These are phyloP conservation scores for Nannochloris sp. DNA, from an alignment of 139 green algal species.

Conservation along the genomic window DNA sequence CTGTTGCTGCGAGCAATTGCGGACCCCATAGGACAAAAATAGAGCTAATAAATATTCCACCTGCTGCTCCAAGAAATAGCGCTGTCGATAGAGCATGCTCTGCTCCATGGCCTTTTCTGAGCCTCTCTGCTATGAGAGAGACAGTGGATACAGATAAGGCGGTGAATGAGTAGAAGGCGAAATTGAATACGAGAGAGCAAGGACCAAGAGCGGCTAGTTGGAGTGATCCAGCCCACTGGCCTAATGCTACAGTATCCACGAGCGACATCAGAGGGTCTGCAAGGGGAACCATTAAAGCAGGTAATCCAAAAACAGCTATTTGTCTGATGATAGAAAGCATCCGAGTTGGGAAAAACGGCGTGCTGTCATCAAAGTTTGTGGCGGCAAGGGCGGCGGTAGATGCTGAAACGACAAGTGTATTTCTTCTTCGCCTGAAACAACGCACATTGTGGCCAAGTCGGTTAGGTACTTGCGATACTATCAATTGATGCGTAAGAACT, in stretches of 20 bases:
- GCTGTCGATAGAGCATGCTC: neutral
- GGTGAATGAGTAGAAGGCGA: conserved; percentile 55
- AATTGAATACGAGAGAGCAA: conserved; percentile 64
- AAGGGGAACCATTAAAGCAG: conserved; percentile 54
- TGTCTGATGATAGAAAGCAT: neutral
- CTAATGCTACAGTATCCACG: conserved; percentile 65
- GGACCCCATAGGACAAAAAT: conserved; percentile 21
- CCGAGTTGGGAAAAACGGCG: no score
- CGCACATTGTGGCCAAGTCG: no score
- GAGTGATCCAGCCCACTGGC: conserved; percentile 29
- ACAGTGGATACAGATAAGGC: conserved; percentile 42
- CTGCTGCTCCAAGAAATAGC: conserved; percentile 5
- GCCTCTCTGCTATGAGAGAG: conserved; percentile 10
- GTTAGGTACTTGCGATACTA: no score
- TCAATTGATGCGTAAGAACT: no score
- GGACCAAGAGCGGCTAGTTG: conserved; percentile 69
- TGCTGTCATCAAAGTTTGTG: no score
- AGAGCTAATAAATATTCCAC: neutral
- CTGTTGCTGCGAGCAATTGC: conserved; percentile 38
- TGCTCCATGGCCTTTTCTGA: conserved; percentile 5
- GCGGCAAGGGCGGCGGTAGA: no score
- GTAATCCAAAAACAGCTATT: conserved; percentile 23
- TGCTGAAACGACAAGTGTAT: no score
- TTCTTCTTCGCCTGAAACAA: no score
- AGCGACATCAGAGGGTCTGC: conserved; percentile 76